These are phyloP conservation scores for Pythium aphanidermatum DNA, from an alignment of 352 stramenopile species.

Conservation along the genomic window DNA sequence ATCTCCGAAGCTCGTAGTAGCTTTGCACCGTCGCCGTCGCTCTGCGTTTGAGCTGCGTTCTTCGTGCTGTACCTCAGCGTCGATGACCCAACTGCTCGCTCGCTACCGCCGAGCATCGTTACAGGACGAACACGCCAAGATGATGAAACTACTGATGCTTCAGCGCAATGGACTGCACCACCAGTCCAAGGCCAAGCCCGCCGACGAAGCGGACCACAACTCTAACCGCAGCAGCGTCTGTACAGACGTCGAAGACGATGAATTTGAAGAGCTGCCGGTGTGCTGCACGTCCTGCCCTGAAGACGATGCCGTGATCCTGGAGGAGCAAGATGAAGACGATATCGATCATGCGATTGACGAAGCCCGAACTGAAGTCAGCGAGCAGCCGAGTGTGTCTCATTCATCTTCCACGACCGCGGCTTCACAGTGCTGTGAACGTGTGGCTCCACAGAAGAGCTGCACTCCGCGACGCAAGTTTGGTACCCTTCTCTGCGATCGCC, in stretches of 20 bases:
- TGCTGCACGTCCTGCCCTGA: too few species aligned
- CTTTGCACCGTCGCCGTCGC: neutral
- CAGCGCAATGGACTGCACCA: too few species aligned
- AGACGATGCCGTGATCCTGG: too few species aligned
- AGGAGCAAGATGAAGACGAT: too few species aligned
- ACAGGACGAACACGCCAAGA: slow-evolving; percentile 1
- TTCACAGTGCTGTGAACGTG: too few species aligned
- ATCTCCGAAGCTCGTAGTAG: neutral
- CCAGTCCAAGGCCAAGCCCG: neutral
- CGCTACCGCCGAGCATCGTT: slow-evolving; percentile 5
- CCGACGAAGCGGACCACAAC: neutral
- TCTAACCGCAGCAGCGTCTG: slow-evolving; percentile 7
- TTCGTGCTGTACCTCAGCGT: too few species aligned
- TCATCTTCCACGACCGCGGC: too few species aligned
- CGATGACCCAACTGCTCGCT: slow-evolving; percentile 4
- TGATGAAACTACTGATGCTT: neutral
- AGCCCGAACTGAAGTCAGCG: too few species aligned
- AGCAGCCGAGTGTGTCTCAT: too few species aligned
- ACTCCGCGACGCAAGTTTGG: slow-evolving; percentile 16
- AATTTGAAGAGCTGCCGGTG: neutral
- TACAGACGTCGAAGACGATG: slow-evolving; percentile 2
- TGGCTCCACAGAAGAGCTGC: too few species aligned
- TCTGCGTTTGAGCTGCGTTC: slow-evolving; percentile 3
- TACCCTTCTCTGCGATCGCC: slow-evolving; percentile 29
- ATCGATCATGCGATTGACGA: too few species aligned